phyloP scores from a whole-genome alignment of 1,284 basidiomycete species.

The Sanguinoderma infundibulare region DNA sequence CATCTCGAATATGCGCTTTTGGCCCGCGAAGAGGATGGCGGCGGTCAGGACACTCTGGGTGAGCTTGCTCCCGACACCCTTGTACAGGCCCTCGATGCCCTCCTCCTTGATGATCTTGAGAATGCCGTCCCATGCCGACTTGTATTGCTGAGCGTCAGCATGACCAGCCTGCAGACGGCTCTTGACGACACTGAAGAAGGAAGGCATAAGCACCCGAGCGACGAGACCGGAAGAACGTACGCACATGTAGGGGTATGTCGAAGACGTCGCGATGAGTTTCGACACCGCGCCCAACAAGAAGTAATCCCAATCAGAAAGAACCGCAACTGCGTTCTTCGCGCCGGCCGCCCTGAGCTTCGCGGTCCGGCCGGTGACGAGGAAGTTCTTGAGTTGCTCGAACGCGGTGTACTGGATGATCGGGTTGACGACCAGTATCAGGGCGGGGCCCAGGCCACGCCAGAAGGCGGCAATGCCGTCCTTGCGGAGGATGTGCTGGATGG shows the following conservation, averaged over 20 bases:
- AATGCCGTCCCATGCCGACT: conserved; percentile 73
- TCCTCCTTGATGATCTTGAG: conserved; percentile 76
- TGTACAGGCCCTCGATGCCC: conserved; percentile 83
- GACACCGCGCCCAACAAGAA: conserved; percentile 89
- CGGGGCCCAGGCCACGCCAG: conserved; percentile 96
- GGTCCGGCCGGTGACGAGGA: conserved; percentile 64
- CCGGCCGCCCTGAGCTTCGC: conserved; percentile 53
- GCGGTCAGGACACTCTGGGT: conserved; percentile 90
- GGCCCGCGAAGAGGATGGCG: conserved; percentile 87
- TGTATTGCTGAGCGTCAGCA: conserved; percentile 64
- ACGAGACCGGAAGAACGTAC: conserved; percentile 25
- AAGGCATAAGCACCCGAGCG: background rate
- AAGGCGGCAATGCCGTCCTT: conserved; percentile 84
- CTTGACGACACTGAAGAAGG: conserved; percentile 70
- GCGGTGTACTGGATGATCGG: conserved; percentile 92
- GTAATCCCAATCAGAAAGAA: conserved; percentile 84
- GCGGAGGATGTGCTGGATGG: conserved; percentile 73
- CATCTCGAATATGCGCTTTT: conserved; percentile 76
- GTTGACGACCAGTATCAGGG: conserved; percentile 92
- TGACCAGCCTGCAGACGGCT: conserved; percentile 82
- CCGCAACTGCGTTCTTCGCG: conserved; percentile 43
- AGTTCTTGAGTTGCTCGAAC: conserved; percentile 89
- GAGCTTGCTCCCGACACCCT: conserved; percentile 85
- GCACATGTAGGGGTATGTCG: conserved; percentile 83
- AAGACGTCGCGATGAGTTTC: conserved; percentile 80